Evolutionary conservation across 306 rosid species (phyloP).

Genomic region (Macrotyloma uniflorum): DNA sequence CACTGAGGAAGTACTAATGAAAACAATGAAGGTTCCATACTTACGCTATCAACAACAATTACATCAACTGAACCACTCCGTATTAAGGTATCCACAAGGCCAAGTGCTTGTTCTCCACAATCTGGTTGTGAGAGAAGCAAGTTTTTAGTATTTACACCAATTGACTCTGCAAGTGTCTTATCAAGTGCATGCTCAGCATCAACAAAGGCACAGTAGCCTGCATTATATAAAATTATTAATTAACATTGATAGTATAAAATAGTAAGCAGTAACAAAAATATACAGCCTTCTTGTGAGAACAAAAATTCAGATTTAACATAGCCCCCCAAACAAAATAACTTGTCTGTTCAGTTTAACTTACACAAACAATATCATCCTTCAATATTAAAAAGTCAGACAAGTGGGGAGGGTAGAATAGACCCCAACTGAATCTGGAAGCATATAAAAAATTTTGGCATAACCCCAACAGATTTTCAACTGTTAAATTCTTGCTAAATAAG

Average conservation of each 20-base stretch:
- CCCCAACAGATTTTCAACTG: background rate
- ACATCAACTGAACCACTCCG: conserved; percentile 95
- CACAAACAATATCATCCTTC: background rate
- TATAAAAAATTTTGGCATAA: background rate
- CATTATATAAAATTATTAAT: conserved; percentile 28
- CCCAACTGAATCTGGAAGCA: background rate
- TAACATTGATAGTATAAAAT: conserved; percentile 20
- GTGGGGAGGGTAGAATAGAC: background rate
- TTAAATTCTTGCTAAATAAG: background rate
- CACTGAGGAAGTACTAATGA: background rate
- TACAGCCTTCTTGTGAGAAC: conserved; percentile 3
- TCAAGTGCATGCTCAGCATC: conserved; percentile 99
- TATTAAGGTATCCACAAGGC: conserved; percentile 86
- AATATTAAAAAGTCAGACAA: background rate
- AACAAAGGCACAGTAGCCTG: conserved; percentile 86
- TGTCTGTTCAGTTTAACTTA: background rate
- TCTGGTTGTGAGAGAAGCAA: conserved; percentile 93
- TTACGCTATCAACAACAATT: conserved; percentile 95
- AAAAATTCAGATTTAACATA: background rate
- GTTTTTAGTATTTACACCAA: conserved; percentile 79
- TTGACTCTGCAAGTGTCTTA: conserved; percentile 76
- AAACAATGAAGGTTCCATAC: conserved; percentile 43
- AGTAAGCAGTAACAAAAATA: conserved; percentile 10
- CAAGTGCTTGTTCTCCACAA: conserved; percentile 92
- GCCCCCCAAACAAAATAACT: background rate